phyloP scores from a whole-genome alignment of 768 basidiomycete species.

The Pleurotus pulmonarius region DNA sequence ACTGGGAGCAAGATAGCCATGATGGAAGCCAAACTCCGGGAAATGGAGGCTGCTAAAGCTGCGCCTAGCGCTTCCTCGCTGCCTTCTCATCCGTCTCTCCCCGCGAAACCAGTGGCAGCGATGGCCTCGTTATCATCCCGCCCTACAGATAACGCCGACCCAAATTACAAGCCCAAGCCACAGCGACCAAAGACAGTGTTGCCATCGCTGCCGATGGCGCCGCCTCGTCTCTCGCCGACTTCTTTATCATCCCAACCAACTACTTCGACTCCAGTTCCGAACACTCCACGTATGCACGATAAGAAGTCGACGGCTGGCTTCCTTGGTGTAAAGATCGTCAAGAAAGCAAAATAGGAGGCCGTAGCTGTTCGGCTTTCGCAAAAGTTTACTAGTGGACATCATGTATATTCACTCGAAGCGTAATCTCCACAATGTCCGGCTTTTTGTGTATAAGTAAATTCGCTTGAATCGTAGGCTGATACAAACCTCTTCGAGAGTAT shows the following conservation, averaged over 20 bases:
- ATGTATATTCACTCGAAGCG: too few species aligned
- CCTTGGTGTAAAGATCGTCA: constrained; percentile 2
- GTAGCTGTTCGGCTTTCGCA: too few species aligned
- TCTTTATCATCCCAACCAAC: constrained; percentile 9
- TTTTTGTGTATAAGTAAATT: too few species aligned
- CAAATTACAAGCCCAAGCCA: neutral
- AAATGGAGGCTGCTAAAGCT: constrained; percentile 52
- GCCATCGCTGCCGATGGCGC: constrained; percentile 21
- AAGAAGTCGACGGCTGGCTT: neutral
- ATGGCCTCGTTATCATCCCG: constrained; percentile 14
- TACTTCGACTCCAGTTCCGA: constrained; percentile 6
- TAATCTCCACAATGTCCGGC: too few species aligned
- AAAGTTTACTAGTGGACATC: too few species aligned
- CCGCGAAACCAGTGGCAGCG: constrained; percentile 36
- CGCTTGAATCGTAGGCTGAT: too few species aligned
- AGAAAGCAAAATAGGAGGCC: neutral
- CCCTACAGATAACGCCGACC: constrained; percentile 2
- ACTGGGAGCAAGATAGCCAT: constrained; percentile 88
- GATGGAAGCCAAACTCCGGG: constrained; percentile 92
- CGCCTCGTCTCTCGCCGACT: constrained; percentile 6
- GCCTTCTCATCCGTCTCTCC: constrained; percentile 33
- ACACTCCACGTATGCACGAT: constrained; percentile 6
- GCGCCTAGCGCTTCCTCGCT: constrained; percentile 11
- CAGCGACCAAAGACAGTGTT: constrained; percentile 15
- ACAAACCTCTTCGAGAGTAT: too few species aligned